Base-by-base conservation (phyloP, 768 basidiomycete species). In the Filobasidium floriforme region DNA sequence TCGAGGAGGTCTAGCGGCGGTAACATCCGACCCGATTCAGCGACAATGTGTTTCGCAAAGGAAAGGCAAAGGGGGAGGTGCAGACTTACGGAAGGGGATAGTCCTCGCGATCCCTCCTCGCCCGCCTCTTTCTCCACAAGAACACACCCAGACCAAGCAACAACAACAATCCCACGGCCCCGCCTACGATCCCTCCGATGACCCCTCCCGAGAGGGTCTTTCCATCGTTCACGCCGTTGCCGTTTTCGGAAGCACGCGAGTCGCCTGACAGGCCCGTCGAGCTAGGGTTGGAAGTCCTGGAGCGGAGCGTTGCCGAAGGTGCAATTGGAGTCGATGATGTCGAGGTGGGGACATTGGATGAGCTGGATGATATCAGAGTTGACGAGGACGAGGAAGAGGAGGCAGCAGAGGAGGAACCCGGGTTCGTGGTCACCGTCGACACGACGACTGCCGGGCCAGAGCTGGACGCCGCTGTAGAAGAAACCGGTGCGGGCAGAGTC, bases 171-270 rank as follows among this genome's bases (percentile, higher is more conserved):
- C 69, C 70, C 9, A 73, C 70, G 7, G 66, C 71, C 29, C 72
- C 72, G 46, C 73, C 76, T 0, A 72, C 76, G 26, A 77, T 76
- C 18, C 71, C 76, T 6, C 76, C 76, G 28, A 77, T 77, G 10
- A 69, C 72, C 12, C 73, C 72, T 14, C 18, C 46, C 3, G 46
- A 49, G 15, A 49, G 32, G 32, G 32, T 37, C 32, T 37, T 37
- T 37, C 32, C 32, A 37, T 37, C 32, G 32, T 37, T 37, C 32
- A 37, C 32, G 32, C 32, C 9, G 32, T 37, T 37, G 9, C 32
- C 32, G 32, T 37, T 37, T 9, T 37, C 32, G 32, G 9, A 37
- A 9, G 32, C 32, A 37, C 32, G 32, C 32, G 9, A 37, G 32
- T 37, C 32, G 32, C 32, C 32, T 4, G 32, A 37, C 32, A 37